Conservation (phyloP, 116 monocot species). For the Posidonia oceanica region DNA sequence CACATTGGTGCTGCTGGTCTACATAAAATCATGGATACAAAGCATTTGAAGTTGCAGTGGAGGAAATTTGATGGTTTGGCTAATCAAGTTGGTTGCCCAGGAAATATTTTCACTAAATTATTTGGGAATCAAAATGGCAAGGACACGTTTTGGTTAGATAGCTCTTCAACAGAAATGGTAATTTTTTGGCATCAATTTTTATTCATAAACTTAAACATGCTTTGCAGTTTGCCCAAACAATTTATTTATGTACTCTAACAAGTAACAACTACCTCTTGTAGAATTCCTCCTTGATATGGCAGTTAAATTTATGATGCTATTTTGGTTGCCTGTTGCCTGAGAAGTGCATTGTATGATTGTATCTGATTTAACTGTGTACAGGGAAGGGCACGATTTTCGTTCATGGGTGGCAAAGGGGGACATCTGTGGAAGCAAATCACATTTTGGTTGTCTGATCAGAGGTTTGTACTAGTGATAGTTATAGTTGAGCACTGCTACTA, state of each 20-base stretch:
- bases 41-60: constrained; percentile 68
- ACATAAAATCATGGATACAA: constrained; percentile 11
- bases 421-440: constrained; percentile 84
- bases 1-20: neutral
- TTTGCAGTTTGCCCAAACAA: too few species aligned
- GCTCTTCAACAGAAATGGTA: constrained; percentile 89
- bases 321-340: too few species aligned
- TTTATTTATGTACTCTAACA: too few species aligned
- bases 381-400: constrained; percentile 90
- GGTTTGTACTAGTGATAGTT: constrained; percentile 16
- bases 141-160: constrained; percentile 93
- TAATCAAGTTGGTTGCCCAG: constrained; percentile 49
- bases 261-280: too few species aligned
- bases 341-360: neutral
- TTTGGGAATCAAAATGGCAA: constrained; percentile 58
- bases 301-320: too few species aligned
- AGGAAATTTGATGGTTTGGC: constrained; percentile 60
- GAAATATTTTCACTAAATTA: constrained; percentile 57
- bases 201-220: too few species aligned
- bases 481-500: too few species aligned
- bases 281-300: too few species aligned
- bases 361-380: constrained; percentile 12
- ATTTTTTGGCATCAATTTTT: neutral
- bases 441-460: constrained; percentile 51
- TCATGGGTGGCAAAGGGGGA: constrained; percentile 94